phyloP scores from a whole-genome alignment of 805 yeast genomes.

The Starmerella geochares region DNA sequence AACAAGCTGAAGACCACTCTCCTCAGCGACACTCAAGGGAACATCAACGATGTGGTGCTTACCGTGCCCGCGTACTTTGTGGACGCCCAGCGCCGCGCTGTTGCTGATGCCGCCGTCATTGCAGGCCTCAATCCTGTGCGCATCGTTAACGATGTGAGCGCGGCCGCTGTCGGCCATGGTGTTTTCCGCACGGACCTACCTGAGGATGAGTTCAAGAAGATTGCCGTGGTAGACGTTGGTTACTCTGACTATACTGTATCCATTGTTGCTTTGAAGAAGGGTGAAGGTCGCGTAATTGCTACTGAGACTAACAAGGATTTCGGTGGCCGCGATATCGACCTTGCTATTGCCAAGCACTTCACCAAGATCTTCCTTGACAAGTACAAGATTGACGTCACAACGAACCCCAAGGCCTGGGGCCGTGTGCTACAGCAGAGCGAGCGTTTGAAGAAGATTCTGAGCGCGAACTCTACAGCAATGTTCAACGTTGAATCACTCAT shows the following conservation, averaged over 20 bases:
- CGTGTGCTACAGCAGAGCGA: conserved; percentile 89
- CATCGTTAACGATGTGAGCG: conserved; percentile 93
- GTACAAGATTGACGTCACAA: conserved; percentile 84
- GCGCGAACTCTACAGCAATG: conserved; percentile 93
- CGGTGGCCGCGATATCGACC: conserved; percentile 96
- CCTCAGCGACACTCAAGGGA: conserved; percentile 68
- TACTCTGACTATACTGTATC: conserved; percentile 90
- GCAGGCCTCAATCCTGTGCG: conserved; percentile 98
- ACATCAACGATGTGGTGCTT: conserved; percentile 76
- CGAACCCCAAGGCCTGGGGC: conserved; percentile 89
- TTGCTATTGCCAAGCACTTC: conserved; percentile 86
- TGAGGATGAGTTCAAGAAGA: conserved; percentile 80
- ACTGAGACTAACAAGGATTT: conserved; percentile 90
- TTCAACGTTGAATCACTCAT: conserved; percentile 90
- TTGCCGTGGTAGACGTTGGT: conserved; percentile 94
- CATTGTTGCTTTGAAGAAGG: conserved; percentile 84
- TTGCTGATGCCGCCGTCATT: conserved; percentile 86
- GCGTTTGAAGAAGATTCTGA: conserved; percentile 85
- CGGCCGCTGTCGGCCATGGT: conserved; percentile 99
- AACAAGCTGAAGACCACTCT: conserved; percentile 79
- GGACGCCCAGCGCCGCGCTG: conserved; percentile 92
- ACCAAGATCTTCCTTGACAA: conserved; percentile 85
- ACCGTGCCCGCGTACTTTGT: conserved; percentile 97
- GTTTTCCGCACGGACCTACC: conserved; percentile 92
- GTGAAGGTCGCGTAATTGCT: conserved; percentile 88